These are phyloP conservation scores for Malassezia caprae DNA, from an alignment of 1,284 basidiomycete genomes.

Conservation along the genomic window DNA sequence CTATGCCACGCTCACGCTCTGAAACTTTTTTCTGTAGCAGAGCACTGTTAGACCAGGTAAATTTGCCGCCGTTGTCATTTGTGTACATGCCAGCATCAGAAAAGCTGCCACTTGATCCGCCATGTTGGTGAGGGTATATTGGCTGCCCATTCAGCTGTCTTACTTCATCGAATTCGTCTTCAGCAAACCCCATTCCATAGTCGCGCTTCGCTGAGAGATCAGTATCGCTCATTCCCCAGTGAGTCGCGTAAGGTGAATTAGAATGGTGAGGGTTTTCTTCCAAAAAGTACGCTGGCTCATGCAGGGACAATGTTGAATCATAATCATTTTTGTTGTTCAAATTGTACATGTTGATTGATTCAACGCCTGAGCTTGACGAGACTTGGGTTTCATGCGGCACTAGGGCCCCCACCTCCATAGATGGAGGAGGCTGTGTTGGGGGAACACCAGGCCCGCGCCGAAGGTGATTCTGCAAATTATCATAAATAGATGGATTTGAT, in stretches of 20 bases:
- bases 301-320: not conserved
- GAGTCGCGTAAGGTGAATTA: not conserved
- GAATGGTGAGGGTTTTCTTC: not conserved
- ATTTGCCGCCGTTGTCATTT: not conserved
- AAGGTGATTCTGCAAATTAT: not conserved
- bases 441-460: not conserved
- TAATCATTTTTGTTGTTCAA: not conserved
- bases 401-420: not conserved
- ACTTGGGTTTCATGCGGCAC: not conserved
- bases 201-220: conserved; percentile 28
- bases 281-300: conserved; percentile 1
- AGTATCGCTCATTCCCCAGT: conserved; percentile 21
- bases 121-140: conserved; percentile 1
- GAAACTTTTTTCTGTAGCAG: conserved; percentile 40
- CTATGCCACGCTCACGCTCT: conserved; percentile 60
- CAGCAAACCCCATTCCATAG: conserved; percentile 36
- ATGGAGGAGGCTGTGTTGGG: not conserved
- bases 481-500: not conserved
- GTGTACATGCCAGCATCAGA: not conserved
- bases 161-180: conserved; percentile 39
- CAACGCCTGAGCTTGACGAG: not conserved
- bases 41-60: conserved; percentile 18
- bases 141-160: conserved; percentile 22
- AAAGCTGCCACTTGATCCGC: not conserved
- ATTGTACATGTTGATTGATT: not conserved